Base-by-base conservation (phyloP, 164 flowering plant species). In the Stephania yunnanensis region DNA sequence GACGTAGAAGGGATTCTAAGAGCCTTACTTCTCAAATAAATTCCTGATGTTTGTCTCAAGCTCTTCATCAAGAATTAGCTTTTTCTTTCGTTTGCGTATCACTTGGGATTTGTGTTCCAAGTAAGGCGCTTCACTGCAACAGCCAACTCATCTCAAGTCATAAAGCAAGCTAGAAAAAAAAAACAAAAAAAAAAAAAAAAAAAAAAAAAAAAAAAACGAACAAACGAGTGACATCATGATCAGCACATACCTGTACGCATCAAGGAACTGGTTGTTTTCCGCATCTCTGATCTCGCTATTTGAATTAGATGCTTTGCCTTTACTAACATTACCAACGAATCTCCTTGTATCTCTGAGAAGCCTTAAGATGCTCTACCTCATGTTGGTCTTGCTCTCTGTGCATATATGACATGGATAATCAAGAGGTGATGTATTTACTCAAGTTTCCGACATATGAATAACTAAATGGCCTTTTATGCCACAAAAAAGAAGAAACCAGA, bases 11-110 rank as follows among this genome's bases (percentile, higher is more conserved):
- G 29, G 6, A 53, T 5, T 72, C 25, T 68, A 77, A 75, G 20
- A 72, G 52, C 78, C 89, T 48, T 87, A 93, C 97, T 85, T 90
- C 78, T 90, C 93, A 84, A 87, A 89, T 12, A 95, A 88, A 75
- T 78, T 81, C 82, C 80, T 88, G n/a, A 89, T 80, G 71, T 80
- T 81, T 20, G 74, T 71, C 77, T 87, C 91, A 80, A 88, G 58
- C 48, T 84, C 94, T 75, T 76, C 80, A 81, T 77, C 82, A 63
- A 90, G 83, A 80, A 80, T 83, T 71, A 86, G 83, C 72, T 85
- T 83, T 78, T 82, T 92, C 82, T 79, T 89, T 81, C 84, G 83
- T 77, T 76, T 83, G 69, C 83, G 29, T 77, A 72, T 71, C 64
- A 46, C 79, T 74, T 53, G 78, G 74, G 81, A 19, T 46, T 79